A percentile compares a stretch with the other conserved stretches of the same genome.
phyloP scores from a whole-genome alignment of 257 asterid species.

The Rauvolfia tetraphylla region DNA sequence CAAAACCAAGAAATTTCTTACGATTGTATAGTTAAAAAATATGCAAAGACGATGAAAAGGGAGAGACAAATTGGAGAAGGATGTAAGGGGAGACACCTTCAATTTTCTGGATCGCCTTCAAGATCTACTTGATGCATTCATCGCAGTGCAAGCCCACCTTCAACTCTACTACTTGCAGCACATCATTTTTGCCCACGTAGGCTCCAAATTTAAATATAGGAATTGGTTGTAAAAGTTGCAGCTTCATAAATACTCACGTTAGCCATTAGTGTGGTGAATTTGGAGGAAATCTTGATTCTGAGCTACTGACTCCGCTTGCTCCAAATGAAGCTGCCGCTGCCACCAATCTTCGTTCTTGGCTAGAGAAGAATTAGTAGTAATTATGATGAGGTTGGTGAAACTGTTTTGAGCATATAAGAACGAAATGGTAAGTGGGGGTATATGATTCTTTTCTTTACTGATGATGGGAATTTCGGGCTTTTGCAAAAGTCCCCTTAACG shows the following conservation, averaged over 20 bases:
- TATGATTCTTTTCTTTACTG: slow-evolving; percentile 47
- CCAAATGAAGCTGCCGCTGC: background rate
- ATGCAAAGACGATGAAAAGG: background rate
- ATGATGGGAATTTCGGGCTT: slow-evolving; percentile 32
- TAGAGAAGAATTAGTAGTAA: slow-evolving; percentile 5
- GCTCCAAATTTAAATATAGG: too few relatives aligned
- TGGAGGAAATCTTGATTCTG: background rate
- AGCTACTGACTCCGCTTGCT: background rate
- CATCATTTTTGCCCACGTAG: too few relatives aligned
- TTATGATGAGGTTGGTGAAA: slow-evolving; percentile 12
- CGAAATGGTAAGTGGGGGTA: slow-evolving; percentile 22
- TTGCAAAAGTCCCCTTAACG: slow-evolving; percentile 43
- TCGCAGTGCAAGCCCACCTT: slow-evolving; percentile 87
- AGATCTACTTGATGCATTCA: slow-evolving; percentile 83
- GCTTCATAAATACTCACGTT: slow-evolving; percentile 49
- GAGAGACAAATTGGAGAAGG: background rate
- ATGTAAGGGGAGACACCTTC: too few relatives aligned
- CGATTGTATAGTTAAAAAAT: background rate
- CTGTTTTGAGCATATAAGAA: slow-evolving; percentile 21
- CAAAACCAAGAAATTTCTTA: background rate
- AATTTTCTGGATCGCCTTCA: slow-evolving; percentile 86
- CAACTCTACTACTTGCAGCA: slow-evolving; percentile 66
- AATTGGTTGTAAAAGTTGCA: background rate
- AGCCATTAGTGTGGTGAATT: slow-evolving; percentile 30
- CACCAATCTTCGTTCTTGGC: too few relatives aligned